Evolutionary conservation across 108 stramenopile species (phyloP).

Genomic region (Cyclotella sp.): DNA sequence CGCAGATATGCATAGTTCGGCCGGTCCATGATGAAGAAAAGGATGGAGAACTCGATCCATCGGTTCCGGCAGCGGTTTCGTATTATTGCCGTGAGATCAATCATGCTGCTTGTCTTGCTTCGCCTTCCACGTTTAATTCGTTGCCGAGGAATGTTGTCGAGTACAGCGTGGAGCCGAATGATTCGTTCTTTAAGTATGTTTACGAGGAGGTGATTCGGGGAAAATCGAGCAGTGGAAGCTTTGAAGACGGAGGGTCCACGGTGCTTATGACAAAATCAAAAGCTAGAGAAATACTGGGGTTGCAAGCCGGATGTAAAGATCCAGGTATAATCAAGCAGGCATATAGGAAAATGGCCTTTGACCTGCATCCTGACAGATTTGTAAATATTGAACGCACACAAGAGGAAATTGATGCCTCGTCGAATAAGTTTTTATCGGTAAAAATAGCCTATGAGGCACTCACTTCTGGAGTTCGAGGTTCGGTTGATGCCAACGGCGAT

Average conservation of each 20-base stretch:
- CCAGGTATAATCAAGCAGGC: constrained; percentile 61
- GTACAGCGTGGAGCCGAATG: constrained; percentile 73
- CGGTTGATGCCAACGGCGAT: constrained; percentile 12
- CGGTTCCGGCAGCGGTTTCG: constrained; percentile 66
- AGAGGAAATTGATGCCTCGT: constrained; percentile 57
- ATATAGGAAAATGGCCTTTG: constrained; percentile 71
- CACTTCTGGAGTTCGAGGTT: constrained; percentile 55
- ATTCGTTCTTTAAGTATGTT: constrained; percentile 73
- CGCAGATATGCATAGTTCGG: constrained; percentile 65
- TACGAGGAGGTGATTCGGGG: constrained; percentile 80
- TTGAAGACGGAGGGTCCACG: constrained; percentile 20
- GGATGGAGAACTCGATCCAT: constrained; percentile 39
- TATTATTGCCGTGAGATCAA: constrained; percentile 82
- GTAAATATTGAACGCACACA: constrained; percentile 47
- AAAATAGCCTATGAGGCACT: constrained; percentile 78
- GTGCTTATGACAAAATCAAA: constrained; percentile 67
- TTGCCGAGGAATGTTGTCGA: constrained; percentile 70
- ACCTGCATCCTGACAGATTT: constrained; percentile 80
- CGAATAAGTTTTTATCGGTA: constrained; percentile 57
- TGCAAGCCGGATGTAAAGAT: constrained; percentile 55
- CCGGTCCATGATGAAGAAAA: constrained; percentile 50
- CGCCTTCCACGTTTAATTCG: constrained; percentile 61
- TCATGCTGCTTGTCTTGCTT: constrained; percentile 59
- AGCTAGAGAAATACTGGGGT: constrained; percentile 60
- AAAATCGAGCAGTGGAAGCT: constrained; percentile 34